These are phyloP conservation scores for Silene vulgaris DNA, from an alignment of 179 eudicot species.

Conservation along the genomic window DNA sequence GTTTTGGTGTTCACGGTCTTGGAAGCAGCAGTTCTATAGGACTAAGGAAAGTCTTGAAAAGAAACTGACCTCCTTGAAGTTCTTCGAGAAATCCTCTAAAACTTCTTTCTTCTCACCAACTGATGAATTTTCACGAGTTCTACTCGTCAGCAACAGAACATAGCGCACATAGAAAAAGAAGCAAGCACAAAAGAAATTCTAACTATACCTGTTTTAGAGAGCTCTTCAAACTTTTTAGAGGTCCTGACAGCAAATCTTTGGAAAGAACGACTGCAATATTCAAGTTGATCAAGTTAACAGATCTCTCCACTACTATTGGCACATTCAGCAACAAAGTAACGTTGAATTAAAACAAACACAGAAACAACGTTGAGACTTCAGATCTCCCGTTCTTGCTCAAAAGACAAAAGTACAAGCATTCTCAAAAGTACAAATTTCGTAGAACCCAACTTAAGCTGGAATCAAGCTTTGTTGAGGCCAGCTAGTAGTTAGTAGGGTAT, in stretches of 20 bases:
- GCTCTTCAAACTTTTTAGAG: conserved; percentile 52
- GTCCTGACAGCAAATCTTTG: conserved; percentile 88
- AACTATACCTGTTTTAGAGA: conserved; percentile 46
- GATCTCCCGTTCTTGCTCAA: not conserved
- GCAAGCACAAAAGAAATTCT: not conserved
- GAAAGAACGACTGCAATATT: conserved; percentile 54
- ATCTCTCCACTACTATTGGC: not conserved
- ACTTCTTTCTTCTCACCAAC: conserved; percentile 56
- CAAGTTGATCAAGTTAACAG: not conserved
- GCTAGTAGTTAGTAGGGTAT: conserved; percentile 10
- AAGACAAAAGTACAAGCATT: not conserved
- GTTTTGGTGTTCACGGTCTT: not conserved
- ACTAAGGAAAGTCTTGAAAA: not conserved
- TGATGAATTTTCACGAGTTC: conserved; percentile 18
- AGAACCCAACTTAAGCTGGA: conserved; percentile 22
- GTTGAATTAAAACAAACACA: not conserved
- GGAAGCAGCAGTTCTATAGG: not conserved
- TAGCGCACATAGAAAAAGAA: not conserved
- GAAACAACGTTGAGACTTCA: not conserved
- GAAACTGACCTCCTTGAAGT: conserved; percentile 24
- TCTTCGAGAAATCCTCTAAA: conserved; percentile 44
- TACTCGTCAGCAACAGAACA: not conserved
- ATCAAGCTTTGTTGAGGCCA: conserved; percentile 10
- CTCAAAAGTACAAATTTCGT: conserved; percentile 16
- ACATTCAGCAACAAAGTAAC: not conserved